These are phyloP conservation scores for Auxenochlorella pyrenoidosa DNA, from an alignment of 139 green algal species.

Conservation along the genomic window DNA sequence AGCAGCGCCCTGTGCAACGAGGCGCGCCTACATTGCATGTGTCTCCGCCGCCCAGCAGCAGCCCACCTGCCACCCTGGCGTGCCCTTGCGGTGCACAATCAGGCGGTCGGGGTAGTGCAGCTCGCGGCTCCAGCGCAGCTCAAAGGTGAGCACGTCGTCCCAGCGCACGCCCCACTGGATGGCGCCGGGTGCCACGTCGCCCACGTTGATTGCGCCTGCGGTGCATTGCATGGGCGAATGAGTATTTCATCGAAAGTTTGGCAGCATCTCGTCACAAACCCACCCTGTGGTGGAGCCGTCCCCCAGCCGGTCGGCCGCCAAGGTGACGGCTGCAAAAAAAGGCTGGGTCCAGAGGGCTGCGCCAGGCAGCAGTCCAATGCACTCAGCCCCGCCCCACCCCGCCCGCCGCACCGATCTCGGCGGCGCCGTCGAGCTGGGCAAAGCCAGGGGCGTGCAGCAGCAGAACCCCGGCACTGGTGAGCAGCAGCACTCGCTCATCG, in stretches of 20 bases:
- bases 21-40: too few relatives aligned
- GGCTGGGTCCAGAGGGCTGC: too few relatives aligned
- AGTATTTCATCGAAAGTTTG: neutral
- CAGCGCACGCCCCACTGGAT: conserved; percentile 45
- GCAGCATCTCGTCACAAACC: too few relatives aligned
- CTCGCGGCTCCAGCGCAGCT: conserved; percentile 49
- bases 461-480: conserved; percentile 77
- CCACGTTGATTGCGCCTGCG: conserved; percentile 22
- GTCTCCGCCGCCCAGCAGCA: too few relatives aligned
- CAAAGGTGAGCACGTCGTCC: conserved; percentile 70
- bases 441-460: conserved; percentile 75
- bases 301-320: too few relatives aligned
- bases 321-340: too few relatives aligned
- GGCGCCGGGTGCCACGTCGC: conserved; percentile 15
- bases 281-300: too few relatives aligned
- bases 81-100: conserved; percentile 77
- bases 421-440: conserved; percentile 61
- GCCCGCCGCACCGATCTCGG: conserved; percentile 46
- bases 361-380: neutral
- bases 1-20: too few relatives aligned
- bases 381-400: neutral
- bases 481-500: conserved; percentile 66
- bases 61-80: conserved; percentile 1
- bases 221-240: neutral
- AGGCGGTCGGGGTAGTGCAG: conserved; percentile 62